Conservation (phyloP, 345 rosid species). For the Linum tenue region DNA sequence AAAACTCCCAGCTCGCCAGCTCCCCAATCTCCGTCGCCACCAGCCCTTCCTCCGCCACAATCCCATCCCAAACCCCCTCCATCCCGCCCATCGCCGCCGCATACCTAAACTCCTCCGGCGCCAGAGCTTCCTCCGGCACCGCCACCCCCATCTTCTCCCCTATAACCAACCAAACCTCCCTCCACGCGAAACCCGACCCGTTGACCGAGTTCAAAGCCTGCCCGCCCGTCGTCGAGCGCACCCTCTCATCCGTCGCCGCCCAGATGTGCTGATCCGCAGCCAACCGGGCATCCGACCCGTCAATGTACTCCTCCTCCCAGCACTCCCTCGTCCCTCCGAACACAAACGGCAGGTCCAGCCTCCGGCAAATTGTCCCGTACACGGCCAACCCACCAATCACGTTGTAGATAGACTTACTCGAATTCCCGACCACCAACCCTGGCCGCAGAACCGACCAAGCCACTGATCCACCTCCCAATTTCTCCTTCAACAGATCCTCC, state of each 20-base stretch:
- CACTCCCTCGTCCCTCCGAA: constrained; percentile 78
- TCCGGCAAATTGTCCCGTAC: constrained; percentile 57
- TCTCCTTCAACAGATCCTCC: constrained; percentile 67
- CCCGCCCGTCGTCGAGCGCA: constrained; percentile 29
- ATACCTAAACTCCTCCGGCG: constrained; percentile 34
- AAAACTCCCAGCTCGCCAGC: constrained; percentile 73
- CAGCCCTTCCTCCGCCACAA: constrained; percentile 44
- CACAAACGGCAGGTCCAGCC: constrained; percentile 57
- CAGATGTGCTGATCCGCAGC: constrained; percentile 81
- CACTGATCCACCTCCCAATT: constrained; percentile 25
- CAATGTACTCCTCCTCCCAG: constrained; percentile 79
- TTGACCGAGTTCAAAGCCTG: constrained; percentile 65
- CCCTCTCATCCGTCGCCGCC: constrained; percentile 46
- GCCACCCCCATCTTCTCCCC: constrained; percentile 48
- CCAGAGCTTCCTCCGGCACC: constrained; percentile 34
- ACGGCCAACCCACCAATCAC: constrained; percentile 72
- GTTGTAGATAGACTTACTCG: constrained; percentile 51
- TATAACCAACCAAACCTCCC: constrained; percentile 60
- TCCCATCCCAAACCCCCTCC: constrained; percentile 51
- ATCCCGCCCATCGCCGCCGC: constrained; percentile 43
- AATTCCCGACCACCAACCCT: constrained; percentile 68
- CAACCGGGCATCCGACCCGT: constrained; percentile 58
- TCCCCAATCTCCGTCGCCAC: constrained; percentile 48
- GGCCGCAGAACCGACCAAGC: constrained; percentile 80
- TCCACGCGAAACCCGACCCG: constrained; percentile 69